phyloP scores from a whole-genome alignment of 805 yeast species.

The Candida endomychidarum region DNA sequence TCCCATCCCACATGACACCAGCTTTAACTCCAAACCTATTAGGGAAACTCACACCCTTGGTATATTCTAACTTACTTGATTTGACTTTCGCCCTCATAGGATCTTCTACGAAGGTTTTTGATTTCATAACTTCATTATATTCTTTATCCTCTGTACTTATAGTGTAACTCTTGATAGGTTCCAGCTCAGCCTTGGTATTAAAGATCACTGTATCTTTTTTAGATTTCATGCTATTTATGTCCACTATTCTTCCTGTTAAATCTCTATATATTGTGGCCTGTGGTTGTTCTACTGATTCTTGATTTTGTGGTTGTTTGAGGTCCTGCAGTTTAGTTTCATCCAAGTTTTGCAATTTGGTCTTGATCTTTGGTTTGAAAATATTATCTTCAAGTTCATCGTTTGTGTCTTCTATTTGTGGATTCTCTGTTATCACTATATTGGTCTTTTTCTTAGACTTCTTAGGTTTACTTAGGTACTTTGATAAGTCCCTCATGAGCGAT shows the following conservation, averaged over 20 bases:
- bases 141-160: constrained; percentile 12
- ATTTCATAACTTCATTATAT: constrained; percentile 13
- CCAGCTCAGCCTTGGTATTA: neutral
- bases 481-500: constrained; percentile 9
- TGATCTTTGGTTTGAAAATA: neutral
- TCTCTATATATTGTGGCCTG: constrained; percentile 57
- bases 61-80: neutral
- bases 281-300: constrained; percentile 24
- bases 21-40: constrained; percentile 78
- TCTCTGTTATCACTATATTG: constrained; percentile 11
- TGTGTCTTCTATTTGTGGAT: constrained; percentile 3
- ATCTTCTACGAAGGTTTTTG: constrained; percentile 13
- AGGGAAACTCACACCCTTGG: constrained; percentile 50
- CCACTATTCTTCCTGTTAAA: constrained; percentile 53
- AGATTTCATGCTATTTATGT: constrained; percentile 25
- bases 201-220: constrained; percentile 1
- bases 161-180: constrained; percentile 13
- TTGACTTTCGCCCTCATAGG: constrained; percentile 9
- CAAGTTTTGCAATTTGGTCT: too few species aligned
- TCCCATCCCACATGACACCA: constrained; percentile 83
- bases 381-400: neutral
- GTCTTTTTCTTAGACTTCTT: constrained; percentile 12
- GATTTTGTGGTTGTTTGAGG: constrained; percentile 2
- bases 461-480: constrained; percentile 8
- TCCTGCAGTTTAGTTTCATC: too few species aligned